Evolutionary conservation across 2,329 filamentous ascomycete genomes (phyloP).

Genomic region (Dactylellina sp.): DNA sequence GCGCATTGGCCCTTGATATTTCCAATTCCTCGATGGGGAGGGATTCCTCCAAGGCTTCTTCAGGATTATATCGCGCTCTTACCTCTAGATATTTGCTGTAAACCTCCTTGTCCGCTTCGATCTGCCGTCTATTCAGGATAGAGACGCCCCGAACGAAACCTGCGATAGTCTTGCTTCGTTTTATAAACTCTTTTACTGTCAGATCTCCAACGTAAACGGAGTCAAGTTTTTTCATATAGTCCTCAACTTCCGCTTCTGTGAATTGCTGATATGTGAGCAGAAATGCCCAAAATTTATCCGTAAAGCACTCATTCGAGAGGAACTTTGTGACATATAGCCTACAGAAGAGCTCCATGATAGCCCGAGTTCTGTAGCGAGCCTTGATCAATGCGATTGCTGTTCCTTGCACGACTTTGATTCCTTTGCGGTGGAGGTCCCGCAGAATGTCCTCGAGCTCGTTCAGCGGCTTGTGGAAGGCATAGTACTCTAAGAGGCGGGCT

Average conservation of each 20-base stretch:
- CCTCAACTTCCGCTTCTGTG: conserved; percentile 45
- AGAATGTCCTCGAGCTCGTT: conserved; percentile 57
- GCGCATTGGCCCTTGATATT: conserved; percentile 50
- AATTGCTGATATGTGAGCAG: conserved; percentile 54
- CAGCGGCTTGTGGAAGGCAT: conserved; percentile 55
- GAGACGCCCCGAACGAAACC: conserved; percentile 44
- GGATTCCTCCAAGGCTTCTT: conserved; percentile 48
- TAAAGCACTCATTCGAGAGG: conserved; percentile 53
- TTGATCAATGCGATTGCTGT: conserved; percentile 55
- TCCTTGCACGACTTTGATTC: conserved; percentile 54
- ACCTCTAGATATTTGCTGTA: conserved; percentile 45
- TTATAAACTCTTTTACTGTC: conserved; percentile 40
- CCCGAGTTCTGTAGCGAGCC: conserved; percentile 48
- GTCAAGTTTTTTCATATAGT: conserved; percentile 56
- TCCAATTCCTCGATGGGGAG: conserved; percentile 43
- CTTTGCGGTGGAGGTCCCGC: conserved; percentile 41
- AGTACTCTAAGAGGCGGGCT: conserved; percentile 57
- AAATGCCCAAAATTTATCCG: conserved; percentile 59
- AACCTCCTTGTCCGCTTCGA: conserved; percentile 24
- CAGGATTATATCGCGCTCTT: conserved; percentile 39
- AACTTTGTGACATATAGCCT: conserved; percentile 42
- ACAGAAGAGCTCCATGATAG: conserved; percentile 57
- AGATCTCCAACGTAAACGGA: conserved; percentile 25
- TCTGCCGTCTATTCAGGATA: conserved; percentile 32
- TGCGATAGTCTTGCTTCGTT: conserved; percentile 37